Evolutionary conservation across 768 basidiomycete species (phyloP).

Genomic region (Mycena olivaceomarginata): DNA sequence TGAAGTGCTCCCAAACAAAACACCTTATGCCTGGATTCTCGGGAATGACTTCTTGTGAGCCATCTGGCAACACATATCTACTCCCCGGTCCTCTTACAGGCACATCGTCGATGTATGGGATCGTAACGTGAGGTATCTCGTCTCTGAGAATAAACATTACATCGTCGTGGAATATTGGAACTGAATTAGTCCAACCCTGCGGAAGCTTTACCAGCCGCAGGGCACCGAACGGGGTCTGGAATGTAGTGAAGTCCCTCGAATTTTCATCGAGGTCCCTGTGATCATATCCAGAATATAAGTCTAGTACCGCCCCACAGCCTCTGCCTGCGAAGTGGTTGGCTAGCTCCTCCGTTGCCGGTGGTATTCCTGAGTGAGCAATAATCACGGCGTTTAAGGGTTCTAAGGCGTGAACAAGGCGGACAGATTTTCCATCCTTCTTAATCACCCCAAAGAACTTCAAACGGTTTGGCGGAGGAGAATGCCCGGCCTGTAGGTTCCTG

Average conservation of each 20-base stretch:
- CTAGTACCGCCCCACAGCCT: too few species aligned
- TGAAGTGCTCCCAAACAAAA: too few species aligned
- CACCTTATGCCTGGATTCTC: background rate
- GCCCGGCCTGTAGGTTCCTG: too few species aligned
- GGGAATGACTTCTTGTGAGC: background rate
- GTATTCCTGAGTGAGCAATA: background rate
- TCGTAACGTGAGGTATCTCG: background rate
- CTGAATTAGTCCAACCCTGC: background rate
- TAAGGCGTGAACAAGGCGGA: background rate
- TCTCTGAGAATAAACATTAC: background rate
- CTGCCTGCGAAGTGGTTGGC: background rate
- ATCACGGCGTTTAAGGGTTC: constrained; percentile 1
- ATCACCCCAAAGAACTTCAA: too few species aligned
- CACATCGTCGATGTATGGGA: background rate
- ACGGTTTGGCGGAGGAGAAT: too few species aligned
- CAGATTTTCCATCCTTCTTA: background rate
- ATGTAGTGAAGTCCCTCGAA: background rate
- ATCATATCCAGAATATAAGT: too few species aligned
- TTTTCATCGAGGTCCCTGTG: background rate
- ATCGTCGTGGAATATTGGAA: constrained; percentile 4
- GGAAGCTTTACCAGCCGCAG: background rate
- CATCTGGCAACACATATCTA: background rate
- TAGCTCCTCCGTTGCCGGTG: background rate
- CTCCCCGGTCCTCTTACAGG: background rate
- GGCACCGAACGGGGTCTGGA: background rate